Percentiles rank a stretch among this genome's conserved stretches.
Conservation (phyloP, 2,329 filamentous ascomycete genomes). For the Stylonectria norvegica region DNA sequence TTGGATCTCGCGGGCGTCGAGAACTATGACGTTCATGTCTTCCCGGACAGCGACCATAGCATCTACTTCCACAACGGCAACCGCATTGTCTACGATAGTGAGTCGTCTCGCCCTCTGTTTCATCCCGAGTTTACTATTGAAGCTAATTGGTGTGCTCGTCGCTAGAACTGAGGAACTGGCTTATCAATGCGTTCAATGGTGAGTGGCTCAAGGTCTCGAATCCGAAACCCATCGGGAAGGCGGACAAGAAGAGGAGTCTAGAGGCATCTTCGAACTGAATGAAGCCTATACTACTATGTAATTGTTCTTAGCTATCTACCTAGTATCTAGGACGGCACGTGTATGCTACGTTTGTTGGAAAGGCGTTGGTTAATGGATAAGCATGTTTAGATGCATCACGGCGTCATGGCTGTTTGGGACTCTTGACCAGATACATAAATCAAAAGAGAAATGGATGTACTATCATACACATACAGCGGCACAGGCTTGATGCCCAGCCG, state of each 20-base stretch:
- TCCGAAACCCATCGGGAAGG: conserved; percentile 48
- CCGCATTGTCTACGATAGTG: conserved; percentile 87
- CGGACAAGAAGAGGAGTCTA: conserved; percentile 16
- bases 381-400: conserved; percentile 1
- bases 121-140: not conserved
- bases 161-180: conserved; percentile 78
- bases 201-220: conserved; percentile 71
- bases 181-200: conserved; percentile 96
- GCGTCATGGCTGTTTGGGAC: conserved; percentile 18
- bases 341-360: too few species aligned
- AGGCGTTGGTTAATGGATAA: too few species aligned
- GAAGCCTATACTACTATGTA: too few species aligned
- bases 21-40: conserved; percentile 96
- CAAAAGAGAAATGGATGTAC: conserved; percentile 27
- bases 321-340: too few species aligned
- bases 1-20: conserved; percentile 77
- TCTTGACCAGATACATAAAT: too few species aligned
- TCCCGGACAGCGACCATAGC: conserved; percentile 91
- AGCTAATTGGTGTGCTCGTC: conserved; percentile 5
- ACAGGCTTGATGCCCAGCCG: conserved; percentile 13
- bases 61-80: conserved; percentile 96
- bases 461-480: conserved; percentile 32
- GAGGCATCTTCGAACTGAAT: not conserved
- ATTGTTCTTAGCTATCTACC: too few species aligned
- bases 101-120: conserved; percentile 39